Evolutionary conservation across 73 alveolate species (phyloP).

Genomic region (Tetrahymena thermophila): DNA sequence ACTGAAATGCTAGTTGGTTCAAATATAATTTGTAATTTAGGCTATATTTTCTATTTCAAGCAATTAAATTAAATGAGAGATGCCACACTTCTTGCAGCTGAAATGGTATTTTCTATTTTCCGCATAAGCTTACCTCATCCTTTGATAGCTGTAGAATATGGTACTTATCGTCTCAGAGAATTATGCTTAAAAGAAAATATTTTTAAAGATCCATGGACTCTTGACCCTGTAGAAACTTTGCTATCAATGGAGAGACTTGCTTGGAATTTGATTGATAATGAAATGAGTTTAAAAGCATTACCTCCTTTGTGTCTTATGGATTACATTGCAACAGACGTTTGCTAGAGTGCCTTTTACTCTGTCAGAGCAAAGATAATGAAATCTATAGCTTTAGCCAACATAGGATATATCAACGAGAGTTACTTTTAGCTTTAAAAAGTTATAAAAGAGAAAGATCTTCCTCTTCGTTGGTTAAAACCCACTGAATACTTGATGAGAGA

Average conservation of each 20-base stretch:
- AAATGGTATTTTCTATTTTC: conserved; percentile 11
- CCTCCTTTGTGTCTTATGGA: conserved; percentile 87
- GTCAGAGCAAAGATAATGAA: conserved; percentile 72
- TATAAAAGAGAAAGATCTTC: conserved; percentile 64
- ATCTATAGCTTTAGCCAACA: conserved; percentile 72
- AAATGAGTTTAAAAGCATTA: conserved; percentile 72
- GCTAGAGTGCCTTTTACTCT: conserved; percentile 63
- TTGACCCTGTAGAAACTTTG: conserved; percentile 74
- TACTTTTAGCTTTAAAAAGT: conserved; percentile 59
- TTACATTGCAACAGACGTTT: conserved; percentile 72
- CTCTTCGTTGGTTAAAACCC: conserved; percentile 52
- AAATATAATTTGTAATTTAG: conserved; percentile 1
- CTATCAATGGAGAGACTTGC: conserved; percentile 66
- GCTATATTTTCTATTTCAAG: conserved; percentile 18
- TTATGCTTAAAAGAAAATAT: conserved; percentile 38
- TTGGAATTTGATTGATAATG: conserved; percentile 75
- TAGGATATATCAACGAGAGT: conserved; percentile 87
- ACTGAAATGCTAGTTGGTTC: conserved; percentile 9
- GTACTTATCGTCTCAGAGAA: background rate
- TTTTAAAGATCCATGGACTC: conserved; percentile 64
- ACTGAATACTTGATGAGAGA: conserved; percentile 15
- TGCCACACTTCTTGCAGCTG: conserved; percentile 30
- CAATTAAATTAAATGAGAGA: conserved; percentile 15
- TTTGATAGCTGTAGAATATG: conserved; percentile 14
- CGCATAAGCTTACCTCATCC: conserved; percentile 1